Percentiles rank a stretch among this genome's conserved stretches.
Conservation (phyloP, 2,329 filamentous ascomycete species). For the Xylaria sp. region DNA sequence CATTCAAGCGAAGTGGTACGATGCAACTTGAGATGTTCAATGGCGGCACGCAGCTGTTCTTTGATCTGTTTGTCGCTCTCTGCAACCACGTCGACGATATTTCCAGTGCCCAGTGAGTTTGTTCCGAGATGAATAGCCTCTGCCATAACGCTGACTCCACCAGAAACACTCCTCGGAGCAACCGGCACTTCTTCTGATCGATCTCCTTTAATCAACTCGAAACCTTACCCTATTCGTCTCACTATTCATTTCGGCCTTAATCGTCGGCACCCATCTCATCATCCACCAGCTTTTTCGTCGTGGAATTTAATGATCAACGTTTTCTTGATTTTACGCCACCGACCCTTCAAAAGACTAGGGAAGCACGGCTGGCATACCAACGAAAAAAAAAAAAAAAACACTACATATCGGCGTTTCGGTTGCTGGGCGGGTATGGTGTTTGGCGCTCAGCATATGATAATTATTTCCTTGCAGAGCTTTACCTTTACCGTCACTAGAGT, state of each 20-base stretch:
- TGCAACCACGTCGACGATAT: constrained; percentile 85
- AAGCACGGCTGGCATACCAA: constrained; percentile 13
- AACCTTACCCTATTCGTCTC: no score
- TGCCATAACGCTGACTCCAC: constrained; percentile 24
- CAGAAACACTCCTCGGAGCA: constrained; percentile 51
- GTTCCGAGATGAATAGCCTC: neutral
- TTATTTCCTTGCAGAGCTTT: constrained; percentile 18
- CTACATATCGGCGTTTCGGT: constrained; percentile 30
- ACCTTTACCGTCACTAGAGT: constrained; percentile 20
- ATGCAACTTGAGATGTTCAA: constrained; percentile 95
- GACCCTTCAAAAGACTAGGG: constrained; percentile 16
- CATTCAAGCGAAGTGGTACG: constrained; percentile 90
- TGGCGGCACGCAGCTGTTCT: constrained; percentile 82
- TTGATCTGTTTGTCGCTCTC: constrained; percentile 90
- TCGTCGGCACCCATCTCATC: constrained; percentile 10
- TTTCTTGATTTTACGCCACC: constrained; percentile 14
- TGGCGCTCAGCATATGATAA: constrained; percentile 5
- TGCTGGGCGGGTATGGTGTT: constrained; percentile 1
- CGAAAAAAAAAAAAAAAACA: constrained; percentile 27
- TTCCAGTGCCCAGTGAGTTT: constrained; percentile 57
- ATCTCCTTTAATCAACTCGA: constrained; percentile 1
- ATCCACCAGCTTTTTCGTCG: constrained; percentile 9
- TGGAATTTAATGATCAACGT: constrained; percentile 35
- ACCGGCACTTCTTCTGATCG: constrained; percentile 42
- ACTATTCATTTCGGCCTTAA: constrained; percentile 1